Conservation (phyloP, 2,329 filamentous ascomycete species). For the Furcasterigmium sp. region DNA sequence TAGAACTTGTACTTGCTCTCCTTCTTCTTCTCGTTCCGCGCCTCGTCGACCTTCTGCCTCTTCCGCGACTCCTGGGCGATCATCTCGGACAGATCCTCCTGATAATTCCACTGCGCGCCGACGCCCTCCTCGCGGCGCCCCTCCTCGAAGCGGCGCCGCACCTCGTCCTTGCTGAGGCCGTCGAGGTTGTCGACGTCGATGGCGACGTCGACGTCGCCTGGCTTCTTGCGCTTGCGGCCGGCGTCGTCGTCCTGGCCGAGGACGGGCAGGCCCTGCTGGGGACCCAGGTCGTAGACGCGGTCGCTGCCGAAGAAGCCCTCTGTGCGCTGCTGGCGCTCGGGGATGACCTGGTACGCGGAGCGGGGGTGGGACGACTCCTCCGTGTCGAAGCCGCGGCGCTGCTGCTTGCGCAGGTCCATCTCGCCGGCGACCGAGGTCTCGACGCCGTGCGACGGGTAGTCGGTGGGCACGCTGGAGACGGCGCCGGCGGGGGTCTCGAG, state of each 20-base stretch:
- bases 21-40: constrained; percentile 63
- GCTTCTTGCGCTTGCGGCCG: constrained; percentile 84
- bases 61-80: constrained; percentile 91
- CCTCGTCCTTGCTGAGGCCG: constrained; percentile 77
- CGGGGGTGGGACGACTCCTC: constrained; percentile 72
- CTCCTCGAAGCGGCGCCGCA: constrained; percentile 75
- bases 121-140: constrained; percentile 60
- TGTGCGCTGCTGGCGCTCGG: constrained; percentile 77
- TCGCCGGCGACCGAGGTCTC: constrained; percentile 77
- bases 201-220: constrained; percentile 88
- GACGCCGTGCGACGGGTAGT: constrained; percentile 63
- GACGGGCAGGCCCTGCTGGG: constrained; percentile 53
- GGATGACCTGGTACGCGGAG: constrained; percentile 82
- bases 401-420: constrained; percentile 85
- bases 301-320: constrained; percentile 97
- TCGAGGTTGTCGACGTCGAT: constrained; percentile 83
- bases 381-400: constrained; percentile 78
- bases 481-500: constrained; percentile 78
- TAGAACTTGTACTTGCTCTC: constrained; percentile 48
- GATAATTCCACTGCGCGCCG: constrained; percentile 65
- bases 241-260: constrained; percentile 75
- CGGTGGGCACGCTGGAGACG: constrained; percentile 73
- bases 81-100: constrained; percentile 93
- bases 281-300: constrained; percentile 81
- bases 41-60: constrained; percentile 81